Conservation (phyloP, 495 filamentous ascomycete genomes). For the Penicillium macrosclerotiorum region DNA sequence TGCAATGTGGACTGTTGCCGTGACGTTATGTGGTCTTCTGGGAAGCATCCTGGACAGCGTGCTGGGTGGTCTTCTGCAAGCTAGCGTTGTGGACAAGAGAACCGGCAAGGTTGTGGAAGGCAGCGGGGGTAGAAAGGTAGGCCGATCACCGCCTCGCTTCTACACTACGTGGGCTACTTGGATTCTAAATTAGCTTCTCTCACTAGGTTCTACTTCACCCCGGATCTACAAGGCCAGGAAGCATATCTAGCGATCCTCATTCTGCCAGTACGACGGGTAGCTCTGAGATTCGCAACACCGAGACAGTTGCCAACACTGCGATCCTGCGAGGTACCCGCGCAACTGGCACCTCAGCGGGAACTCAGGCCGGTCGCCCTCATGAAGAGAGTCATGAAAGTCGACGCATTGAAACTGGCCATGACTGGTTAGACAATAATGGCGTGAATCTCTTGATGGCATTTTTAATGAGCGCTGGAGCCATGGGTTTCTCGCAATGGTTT, state of each 20-base stretch:
- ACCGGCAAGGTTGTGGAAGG: conserved; percentile 89
- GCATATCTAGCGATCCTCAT: background rate
- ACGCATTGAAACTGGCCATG: conserved; percentile 67
- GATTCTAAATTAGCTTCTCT: conserved; percentile 3
- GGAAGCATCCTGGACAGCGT: conserved; percentile 85
- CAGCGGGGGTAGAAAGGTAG: conserved; percentile 74
- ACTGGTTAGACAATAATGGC: conserved; percentile 87
- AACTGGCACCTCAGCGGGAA: conserved; percentile 13
- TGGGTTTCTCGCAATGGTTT: conserved; percentile 53
- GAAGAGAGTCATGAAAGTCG: conserved; percentile 60
- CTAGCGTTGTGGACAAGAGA: conserved; percentile 78
- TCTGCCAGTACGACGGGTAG: conserved; percentile 11
- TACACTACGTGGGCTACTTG: too few relatives aligned
- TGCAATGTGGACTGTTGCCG: conserved; percentile 52
- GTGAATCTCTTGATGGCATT: conserved; percentile 90
- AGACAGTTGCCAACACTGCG: conserved; percentile 37
- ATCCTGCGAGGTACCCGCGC: conserved; percentile 21
- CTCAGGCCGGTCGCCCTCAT: conserved; percentile 8
- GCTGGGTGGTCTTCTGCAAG: conserved; percentile 81
- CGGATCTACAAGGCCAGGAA: conserved; percentile 16
- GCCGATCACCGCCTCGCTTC: too few relatives aligned
- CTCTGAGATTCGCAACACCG: conserved; percentile 19
- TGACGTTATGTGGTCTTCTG: conserved; percentile 68
- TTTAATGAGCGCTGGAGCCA: conserved; percentile 74
- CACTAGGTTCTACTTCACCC: conserved; percentile 42